Conservation (phyloP, 2,329 filamentous ascomycete species). For the Neofusicoccum cordaticola region DNA sequence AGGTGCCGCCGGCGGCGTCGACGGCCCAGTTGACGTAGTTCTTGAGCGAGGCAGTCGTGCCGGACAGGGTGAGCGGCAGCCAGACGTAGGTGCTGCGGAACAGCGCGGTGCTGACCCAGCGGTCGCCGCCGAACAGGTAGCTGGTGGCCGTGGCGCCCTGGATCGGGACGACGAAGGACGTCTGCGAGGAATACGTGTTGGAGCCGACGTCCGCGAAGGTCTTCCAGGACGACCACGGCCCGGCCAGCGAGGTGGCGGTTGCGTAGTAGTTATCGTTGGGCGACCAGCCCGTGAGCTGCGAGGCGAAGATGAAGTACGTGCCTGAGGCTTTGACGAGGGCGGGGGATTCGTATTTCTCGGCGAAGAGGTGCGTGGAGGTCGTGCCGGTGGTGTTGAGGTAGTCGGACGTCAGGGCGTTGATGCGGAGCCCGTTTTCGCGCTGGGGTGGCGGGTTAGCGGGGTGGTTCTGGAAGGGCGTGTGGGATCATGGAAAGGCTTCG, state of each 20-base stretch:
- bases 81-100: slow-evolving; percentile 62
- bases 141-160: slow-evolving; percentile 25
- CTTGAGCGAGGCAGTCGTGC: slow-evolving; percentile 45
- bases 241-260: slow-evolving; percentile 55
- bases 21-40: slow-evolving; percentile 58
- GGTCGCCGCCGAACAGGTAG: slow-evolving; percentile 64
- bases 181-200: slow-evolving; percentile 61
- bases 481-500: no score
- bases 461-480: no score
- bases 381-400: slow-evolving; percentile 50
- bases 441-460: slow-evolving; percentile 24
- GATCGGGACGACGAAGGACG: slow-evolving; percentile 55
- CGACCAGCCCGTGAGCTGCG: slow-evolving; percentile 43
- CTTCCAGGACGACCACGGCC: slow-evolving; percentile 61
- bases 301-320: slow-evolving; percentile 65
- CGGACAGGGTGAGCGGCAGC: slow-evolving; percentile 57
- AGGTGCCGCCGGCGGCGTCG: slow-evolving; percentile 44
- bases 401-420: slow-evolving; percentile 55
- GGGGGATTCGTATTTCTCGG: slow-evolving; percentile 58
- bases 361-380: slow-evolving; percentile 52
- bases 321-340: slow-evolving; percentile 60
- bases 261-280: slow-evolving; percentile 65
- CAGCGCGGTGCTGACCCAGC: slow-evolving; percentile 62
- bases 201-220: slow-evolving; percentile 57
- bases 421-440: slow-evolving; percentile 58